phyloP scores from a whole-genome alignment of 805 yeast species.

The Ogataea nitratoaversa region DNA sequence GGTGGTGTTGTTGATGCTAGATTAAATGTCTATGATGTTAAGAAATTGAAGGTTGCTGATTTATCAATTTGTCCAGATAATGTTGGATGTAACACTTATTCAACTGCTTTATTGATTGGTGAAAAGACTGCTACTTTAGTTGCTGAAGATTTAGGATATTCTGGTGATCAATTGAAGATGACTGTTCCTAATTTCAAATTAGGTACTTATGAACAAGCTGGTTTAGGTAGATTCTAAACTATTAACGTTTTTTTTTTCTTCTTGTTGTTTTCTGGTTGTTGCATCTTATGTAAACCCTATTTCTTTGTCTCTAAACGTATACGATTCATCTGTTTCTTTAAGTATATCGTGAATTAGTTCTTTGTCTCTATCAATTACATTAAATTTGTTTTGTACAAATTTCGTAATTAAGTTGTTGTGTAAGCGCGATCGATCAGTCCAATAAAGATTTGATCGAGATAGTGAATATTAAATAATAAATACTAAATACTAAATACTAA shows the following conservation, averaged over 20 bases:
- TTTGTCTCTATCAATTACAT: too few species aligned
- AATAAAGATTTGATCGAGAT: too few species aligned
- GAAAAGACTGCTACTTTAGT: slow-evolving; percentile 27
- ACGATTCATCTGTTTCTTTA: too few species aligned
- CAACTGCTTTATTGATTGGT: slow-evolving; percentile 28
- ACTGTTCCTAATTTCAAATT: slow-evolving; percentile 26
- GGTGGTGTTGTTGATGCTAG: slow-evolving; percentile 28
- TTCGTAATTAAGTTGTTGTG: too few species aligned
- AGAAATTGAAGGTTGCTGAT: slow-evolving; percentile 29
- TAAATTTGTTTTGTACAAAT: too few species aligned
- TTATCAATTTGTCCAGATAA: slow-evolving; percentile 28
- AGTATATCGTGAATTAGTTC: too few species aligned
- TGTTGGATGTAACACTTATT: slow-evolving; percentile 29
- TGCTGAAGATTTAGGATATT: slow-evolving; percentile 29
- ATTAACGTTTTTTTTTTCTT: slow-evolving; percentile 22
- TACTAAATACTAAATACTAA: too few species aligned
- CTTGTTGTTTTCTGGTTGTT: background rate
- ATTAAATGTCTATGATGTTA: slow-evolving; percentile 26
- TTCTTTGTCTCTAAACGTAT: too few species aligned
- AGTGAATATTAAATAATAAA: too few species aligned
- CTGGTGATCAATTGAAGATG: slow-evolving; percentile 26
- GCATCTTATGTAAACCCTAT: background rate
- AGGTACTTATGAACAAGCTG: slow-evolving; percentile 25
- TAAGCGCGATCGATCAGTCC: too few species aligned
- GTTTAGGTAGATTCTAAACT: slow-evolving; percentile 25